Evolutionary conservation across 164 flowering plant species (phyloP).

Genomic region (Protea cynaroides): DNA sequence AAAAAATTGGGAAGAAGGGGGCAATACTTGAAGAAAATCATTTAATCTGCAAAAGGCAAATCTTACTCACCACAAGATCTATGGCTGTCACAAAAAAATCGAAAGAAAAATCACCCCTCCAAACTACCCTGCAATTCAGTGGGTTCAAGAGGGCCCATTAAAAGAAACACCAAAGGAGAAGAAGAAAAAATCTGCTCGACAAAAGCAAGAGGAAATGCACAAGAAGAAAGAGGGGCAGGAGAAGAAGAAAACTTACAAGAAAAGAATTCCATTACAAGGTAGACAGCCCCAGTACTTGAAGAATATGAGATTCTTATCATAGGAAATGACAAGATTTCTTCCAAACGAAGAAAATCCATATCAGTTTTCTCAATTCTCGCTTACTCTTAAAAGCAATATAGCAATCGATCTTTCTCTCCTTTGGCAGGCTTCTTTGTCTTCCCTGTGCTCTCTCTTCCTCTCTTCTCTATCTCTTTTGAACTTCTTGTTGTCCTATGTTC

Average conservation of each 20-base stretch:
- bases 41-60: neutral
- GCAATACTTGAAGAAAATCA: neutral
- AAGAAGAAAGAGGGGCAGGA: neutral
- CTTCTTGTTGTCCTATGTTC: neutral
- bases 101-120: conserved; percentile 3
- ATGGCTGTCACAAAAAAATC: neutral
- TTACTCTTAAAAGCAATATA: too few species aligned
- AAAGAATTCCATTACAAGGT: conserved; percentile 11
- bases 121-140: conserved; percentile 15
- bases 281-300: neutral
- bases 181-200: neutral
- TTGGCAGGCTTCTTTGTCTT: neutral
- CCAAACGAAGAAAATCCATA: conserved; percentile 3
- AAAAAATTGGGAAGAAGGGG: neutral
- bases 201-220: neutral
- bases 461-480: neutral
- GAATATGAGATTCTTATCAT: conserved; percentile 1
- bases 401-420: neutral
- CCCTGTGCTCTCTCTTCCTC: neutral
- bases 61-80: conserved; percentile 26
- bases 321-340: conserved; percentile 1
- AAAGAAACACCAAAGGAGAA: neutral
- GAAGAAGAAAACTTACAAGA: conserved; percentile 9
- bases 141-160: neutral
- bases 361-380: neutral